Percentiles rank a stretch among this genome's conserved stretches.
phyloP scores from a whole-genome alignment of 1,284 basidiomycete species.

The Boletus mariae region DNA sequence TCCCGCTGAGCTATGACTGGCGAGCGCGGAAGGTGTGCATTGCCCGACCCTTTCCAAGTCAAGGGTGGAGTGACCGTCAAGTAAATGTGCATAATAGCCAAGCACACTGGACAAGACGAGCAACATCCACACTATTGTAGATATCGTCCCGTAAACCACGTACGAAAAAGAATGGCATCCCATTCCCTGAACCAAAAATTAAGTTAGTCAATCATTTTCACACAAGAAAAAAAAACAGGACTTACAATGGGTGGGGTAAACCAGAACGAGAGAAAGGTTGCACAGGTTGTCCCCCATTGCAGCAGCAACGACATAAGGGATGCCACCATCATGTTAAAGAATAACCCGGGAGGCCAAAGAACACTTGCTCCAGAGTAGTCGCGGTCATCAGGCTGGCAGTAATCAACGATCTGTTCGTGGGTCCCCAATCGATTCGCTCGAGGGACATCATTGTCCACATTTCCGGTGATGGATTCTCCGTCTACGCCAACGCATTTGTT shows the following conservation, averaged over 20 bases:
- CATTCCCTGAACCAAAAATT: slow-evolving; percentile 19
- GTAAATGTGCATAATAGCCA: slow-evolving; percentile 29
- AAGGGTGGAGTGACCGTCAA: neutral
- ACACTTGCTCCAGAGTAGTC: slow-evolving; percentile 4
- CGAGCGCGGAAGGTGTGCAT: neutral
- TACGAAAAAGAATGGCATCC: slow-evolving; percentile 41
- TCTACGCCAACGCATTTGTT: slow-evolving; percentile 5
- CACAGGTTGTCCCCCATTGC: slow-evolving; percentile 40
- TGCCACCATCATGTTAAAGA: slow-evolving; percentile 34
- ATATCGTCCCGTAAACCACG: slow-evolving; percentile 35
- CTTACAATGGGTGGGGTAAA: slow-evolving; percentile 37
- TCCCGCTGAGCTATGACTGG: neutral
- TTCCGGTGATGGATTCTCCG: neutral
- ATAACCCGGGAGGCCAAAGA: slow-evolving; percentile 29
- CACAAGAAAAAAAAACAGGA: neutral
- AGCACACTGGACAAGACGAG: slow-evolving; percentile 37
- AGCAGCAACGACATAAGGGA: slow-evolving; percentile 33
- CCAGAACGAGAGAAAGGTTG: slow-evolving; percentile 35
- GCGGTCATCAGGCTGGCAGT: neutral
- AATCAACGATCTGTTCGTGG: slow-evolving; percentile 24
- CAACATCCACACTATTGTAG: slow-evolving; percentile 37
- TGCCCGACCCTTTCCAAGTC: slow-evolving; percentile 3
- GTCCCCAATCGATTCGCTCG: slow-evolving; percentile 15
- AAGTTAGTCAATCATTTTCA: neutral
- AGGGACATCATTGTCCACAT: neutral